A percentile compares a stretch with the other conserved stretches of the same genome.
Conservation (phyloP, 768 basidiomycete genomes). For the Lactifluus piperatus region DNA sequence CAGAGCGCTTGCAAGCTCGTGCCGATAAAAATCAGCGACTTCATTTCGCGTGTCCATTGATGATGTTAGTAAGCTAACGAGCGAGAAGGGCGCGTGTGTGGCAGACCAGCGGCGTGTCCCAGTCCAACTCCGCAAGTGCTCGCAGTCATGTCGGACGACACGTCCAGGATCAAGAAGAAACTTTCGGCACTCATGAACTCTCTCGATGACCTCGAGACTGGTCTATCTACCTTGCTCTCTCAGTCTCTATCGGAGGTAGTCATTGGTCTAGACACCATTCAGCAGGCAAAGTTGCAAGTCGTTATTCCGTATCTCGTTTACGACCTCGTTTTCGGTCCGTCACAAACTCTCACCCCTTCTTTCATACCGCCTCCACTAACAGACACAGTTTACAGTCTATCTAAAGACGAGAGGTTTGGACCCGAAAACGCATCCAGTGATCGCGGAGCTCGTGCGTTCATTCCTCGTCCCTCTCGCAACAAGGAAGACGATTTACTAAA, state of each 20-base stretch:
- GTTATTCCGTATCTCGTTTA: slow-evolving; percentile 76
- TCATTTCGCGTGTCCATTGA: not conserved
- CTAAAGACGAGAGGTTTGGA: slow-evolving; percentile 74
- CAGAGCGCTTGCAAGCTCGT: slow-evolving; percentile 13
- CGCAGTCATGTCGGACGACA: slow-evolving; percentile 30
- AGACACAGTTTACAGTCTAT: slow-evolving; percentile 45
- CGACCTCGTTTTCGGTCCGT: slow-evolving; percentile 77
- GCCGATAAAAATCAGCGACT: slow-evolving; percentile 10
- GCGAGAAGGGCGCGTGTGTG: no score
- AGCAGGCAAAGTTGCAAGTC: slow-evolving; percentile 77
- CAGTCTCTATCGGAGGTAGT: slow-evolving; percentile 61
- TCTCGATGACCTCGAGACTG: slow-evolving; percentile 59
- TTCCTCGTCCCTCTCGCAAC: not conserved
- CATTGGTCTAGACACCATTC: slow-evolving; percentile 55
- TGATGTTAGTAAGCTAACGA: no score
- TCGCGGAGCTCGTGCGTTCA: slow-evolving; percentile 54
- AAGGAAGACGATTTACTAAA: not conserved
- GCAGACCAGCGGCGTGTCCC: not conserved
- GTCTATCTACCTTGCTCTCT: slow-evolving; percentile 57
- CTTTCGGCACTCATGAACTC: slow-evolving; percentile 45
- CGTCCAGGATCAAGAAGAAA: slow-evolving; percentile 30
- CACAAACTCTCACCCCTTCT: not conserved
- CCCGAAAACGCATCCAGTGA: slow-evolving; percentile 67
- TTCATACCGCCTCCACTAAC: not conserved
- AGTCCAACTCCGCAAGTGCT: not conserved